phyloP scores from a whole-genome alignment of 345 rosid species.

The Arabidopsis thaliana region TAIR10.1 NC_003076.8:17066501-17067000 shows the following conservation, averaged over 20 bases:
- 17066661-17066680: conserved; percentile 54
- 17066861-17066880: conserved; percentile 19
- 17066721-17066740: conserved; percentile 42
- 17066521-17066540: conserved; percentile 1
- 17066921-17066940: neutral
- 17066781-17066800: conserved; percentile 29
- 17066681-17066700: conserved; percentile 60
- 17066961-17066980: too few relatives aligned
- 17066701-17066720: neutral
- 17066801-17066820: neutral
- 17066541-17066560: neutral
- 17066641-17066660: conserved; percentile 42
- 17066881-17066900: conserved; percentile 29
- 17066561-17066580: conserved; percentile 53
- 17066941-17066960: too few relatives aligned
- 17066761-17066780: conserved; percentile 18
- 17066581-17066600: conserved; percentile 56
- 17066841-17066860: conserved; percentile 30
- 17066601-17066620: conserved; percentile 52
- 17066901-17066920: neutral
- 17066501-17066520: conserved; percentile 32
- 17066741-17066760: conserved; percentile 11
- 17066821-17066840: neutral
- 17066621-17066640: conserved; percentile 74
- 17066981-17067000: conserved; percentile 13